phyloP scores from a whole-genome alignment of 2,329 filamentous ascomycete genomes.

The Paramyrothecium roridum region DNA sequence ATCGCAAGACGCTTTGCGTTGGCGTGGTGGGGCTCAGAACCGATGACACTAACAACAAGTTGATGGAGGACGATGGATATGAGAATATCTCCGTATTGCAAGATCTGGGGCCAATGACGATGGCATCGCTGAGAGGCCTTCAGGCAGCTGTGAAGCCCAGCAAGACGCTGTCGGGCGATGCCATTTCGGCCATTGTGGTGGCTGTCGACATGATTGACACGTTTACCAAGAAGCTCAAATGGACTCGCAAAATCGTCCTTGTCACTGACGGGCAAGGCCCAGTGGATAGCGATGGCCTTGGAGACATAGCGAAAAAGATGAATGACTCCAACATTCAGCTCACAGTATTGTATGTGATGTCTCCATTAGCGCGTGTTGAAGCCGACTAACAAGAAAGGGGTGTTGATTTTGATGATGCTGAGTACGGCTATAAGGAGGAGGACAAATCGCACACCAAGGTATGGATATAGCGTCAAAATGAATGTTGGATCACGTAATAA shows the following conservation, averaged over 20 bases:
- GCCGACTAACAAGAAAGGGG: slow-evolving; percentile 51
- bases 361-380: neutral
- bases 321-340: slow-evolving; percentile 76
- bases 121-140: slow-evolving; percentile 68
- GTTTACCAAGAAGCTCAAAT: slow-evolving; percentile 80
- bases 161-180: slow-evolving; percentile 68
- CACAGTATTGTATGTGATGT: slow-evolving; percentile 65
- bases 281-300: slow-evolving; percentile 70
- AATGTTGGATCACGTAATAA: slow-evolving; percentile 4
- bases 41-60: slow-evolving; percentile 68
- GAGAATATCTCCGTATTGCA: slow-evolving; percentile 80
- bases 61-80: slow-evolving; percentile 70
- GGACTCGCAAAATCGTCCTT: slow-evolving; percentile 74
- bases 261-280: slow-evolving; percentile 76
- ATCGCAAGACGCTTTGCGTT: slow-evolving; percentile 65
- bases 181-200: slow-evolving; percentile 81
- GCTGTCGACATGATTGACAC: slow-evolving; percentile 82
- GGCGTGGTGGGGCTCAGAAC: slow-evolving; percentile 83
- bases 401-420: slow-evolving; percentile 87
- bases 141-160: slow-evolving; percentile 64
- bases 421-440: slow-evolving; percentile 91
- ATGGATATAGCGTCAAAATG: neutral
- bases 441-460: slow-evolving; percentile 73
- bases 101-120: slow-evolving; percentile 54
- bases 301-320: slow-evolving; percentile 69